Evolutionary conservation across 2,329 filamentous ascomycete genomes (phyloP).

Genomic region (Chaetomiaceae sp.): DNA sequence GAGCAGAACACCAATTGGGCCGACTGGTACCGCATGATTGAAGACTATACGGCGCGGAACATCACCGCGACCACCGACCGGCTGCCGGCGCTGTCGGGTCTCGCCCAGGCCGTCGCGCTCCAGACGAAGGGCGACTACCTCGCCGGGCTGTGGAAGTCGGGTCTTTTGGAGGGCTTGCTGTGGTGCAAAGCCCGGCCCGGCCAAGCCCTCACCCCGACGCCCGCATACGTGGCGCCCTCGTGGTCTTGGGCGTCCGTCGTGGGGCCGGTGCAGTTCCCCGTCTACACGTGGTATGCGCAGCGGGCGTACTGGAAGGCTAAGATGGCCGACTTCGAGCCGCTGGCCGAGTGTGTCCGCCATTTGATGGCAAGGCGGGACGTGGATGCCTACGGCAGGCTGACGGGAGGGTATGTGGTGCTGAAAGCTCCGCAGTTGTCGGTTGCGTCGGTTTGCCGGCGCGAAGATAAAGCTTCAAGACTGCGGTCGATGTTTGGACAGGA

Average conservation of each 20-base stretch:
- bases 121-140: conserved; percentile 18
- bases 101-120: conserved; percentile 18
- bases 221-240: conserved; percentile 18
- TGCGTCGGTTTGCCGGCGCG: background rate
- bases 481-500: conserved; percentile 2
- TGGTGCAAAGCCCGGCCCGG: conserved; percentile 13
- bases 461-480: background rate
- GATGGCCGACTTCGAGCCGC: conserved; percentile 17
- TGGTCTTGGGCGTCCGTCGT: conserved; percentile 25
- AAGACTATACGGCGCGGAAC: conserved; percentile 20
- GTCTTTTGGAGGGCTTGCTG: conserved; percentile 16
- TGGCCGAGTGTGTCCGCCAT: conserved; percentile 13
- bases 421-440: conserved; percentile 13
- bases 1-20: conserved; percentile 8
- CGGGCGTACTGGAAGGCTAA: conserved; percentile 17
- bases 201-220: background rate
- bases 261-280: conserved; percentile 16
- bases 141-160: conserved; percentile 23
- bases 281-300: conserved; percentile 17
- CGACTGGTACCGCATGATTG: conserved; percentile 21
- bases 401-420: conserved; percentile 1
- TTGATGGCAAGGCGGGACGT: background rate
- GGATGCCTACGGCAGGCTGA: conserved; percentile 7
- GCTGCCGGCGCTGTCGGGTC: conserved; percentile 25
- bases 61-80: conserved; percentile 25